Base-by-base conservation (phyloP, 202 grass and related monocot species). In the Carex sylvatica region DNA sequence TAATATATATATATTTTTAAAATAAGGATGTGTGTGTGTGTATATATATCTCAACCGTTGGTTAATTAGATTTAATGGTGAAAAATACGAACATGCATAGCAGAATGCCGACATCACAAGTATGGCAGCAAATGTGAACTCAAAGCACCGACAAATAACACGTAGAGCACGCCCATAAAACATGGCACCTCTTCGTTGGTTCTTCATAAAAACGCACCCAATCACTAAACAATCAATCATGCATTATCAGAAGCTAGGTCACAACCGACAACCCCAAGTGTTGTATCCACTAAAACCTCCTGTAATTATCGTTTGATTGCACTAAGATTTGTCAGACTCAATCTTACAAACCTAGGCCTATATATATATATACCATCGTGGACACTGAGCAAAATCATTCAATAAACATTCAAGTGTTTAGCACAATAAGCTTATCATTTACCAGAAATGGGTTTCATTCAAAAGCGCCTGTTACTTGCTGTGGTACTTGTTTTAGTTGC, bases 391-490 rank as follows among this genome's bases (percentile, higher is more conserved):
- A 72, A 51, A 19, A 73, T 14, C 70, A 73, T 52, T 46, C 33
- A 49, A 23, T 5, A 65, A 51, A 73, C 20, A 52, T 3, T 3
- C 10, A 30, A 1, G 40, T 15, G 9, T 24, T 64, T 12, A 22
- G 9, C 4, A 62, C 2, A n/a, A n/a, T n/a, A n/a, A n/a, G n/a
- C n/a, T n/a, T n/a, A n/a, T n/a, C n/a, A n/a, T n/a, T 12, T 16
- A 76, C 9, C 46, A 74, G 68, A 38, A 81, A 90, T 93, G 93
- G 93, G 83, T 61, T 9, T 63, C 42, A 74, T 87, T 64, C 51
- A 13, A 18, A 92, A 91, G 78, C 66, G 79, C 65, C 15, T 90
- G 64, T 92, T 69, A 80, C 38, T 92, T 7, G 18, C 85, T 3
- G 60, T 36, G 70, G 46, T 87, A 70, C 58, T 94, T 61, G 65